Conservation (phyloP, 345 rosid genomes). For the Cardiospermum halicacabum region DNA sequence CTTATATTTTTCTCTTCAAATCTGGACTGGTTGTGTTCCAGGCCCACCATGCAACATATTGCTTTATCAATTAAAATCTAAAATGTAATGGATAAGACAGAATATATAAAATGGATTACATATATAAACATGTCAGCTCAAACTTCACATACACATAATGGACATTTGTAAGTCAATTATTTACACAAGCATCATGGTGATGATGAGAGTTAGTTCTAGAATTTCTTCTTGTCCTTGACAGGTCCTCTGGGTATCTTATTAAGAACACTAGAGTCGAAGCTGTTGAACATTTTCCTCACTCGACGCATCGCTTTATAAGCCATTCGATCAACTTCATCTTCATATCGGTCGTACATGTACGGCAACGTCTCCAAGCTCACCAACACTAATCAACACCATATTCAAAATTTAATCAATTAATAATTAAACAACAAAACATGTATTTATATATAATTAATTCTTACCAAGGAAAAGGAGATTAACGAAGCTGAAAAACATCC, state of each 20-base stretch:
- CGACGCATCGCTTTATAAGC: conserved; percentile 29
- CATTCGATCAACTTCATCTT: conserved; percentile 53
- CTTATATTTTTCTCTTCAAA: neutral
- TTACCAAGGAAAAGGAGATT: conserved; percentile 76
- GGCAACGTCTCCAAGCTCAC: conserved; percentile 60
- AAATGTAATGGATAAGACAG: neutral
- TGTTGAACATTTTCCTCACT: conserved; percentile 37
- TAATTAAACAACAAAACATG: no score
- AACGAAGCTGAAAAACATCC: conserved; percentile 61
- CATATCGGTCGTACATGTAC: conserved; percentile 52
- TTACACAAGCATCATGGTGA: neutral
- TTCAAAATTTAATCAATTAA: neutral
- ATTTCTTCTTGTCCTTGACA: conserved; percentile 47
- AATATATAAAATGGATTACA: neutral
- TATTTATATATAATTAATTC: no score
- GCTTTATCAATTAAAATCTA: no score
- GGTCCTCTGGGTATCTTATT: conserved; percentile 84
- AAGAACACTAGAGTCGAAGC: conserved; percentile 52
- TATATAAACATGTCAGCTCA: neutral
- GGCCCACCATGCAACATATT: no score
- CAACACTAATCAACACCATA: conserved; percentile 26
- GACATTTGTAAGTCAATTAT: neutral
- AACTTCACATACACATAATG: neutral
- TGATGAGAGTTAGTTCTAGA: conserved; percentile 13
- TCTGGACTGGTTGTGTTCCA: neutral